A percentile compares a stretch with the other conserved stretches of the same genome.
Conservation (phyloP, 2,329 filamentous ascomycete species). For the Scedosporium dehoogii region DNA sequence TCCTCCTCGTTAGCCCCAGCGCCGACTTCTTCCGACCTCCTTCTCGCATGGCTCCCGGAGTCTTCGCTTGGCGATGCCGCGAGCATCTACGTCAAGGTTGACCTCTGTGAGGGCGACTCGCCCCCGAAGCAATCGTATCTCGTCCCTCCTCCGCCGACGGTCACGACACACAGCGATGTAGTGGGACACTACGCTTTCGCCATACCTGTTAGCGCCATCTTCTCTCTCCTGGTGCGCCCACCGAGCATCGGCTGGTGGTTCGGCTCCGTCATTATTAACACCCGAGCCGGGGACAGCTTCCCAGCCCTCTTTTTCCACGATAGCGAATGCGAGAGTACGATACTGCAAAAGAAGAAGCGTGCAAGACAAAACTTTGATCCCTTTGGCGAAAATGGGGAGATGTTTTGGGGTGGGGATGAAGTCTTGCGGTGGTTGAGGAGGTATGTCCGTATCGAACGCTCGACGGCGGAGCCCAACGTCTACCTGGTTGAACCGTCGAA, state of each 20-base stretch:
- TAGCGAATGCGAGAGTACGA: constrained; percentile 90
- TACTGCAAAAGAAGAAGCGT: constrained; percentile 82
- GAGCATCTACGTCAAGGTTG: constrained; percentile 90
- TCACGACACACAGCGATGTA: constrained; percentile 62
- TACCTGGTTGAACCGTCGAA: constrained; percentile 82
- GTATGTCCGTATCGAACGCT: constrained; percentile 76
- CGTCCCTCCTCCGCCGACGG: constrained; percentile 82
- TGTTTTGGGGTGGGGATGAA: constrained; percentile 98
- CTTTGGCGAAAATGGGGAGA: constrained; percentile 71
- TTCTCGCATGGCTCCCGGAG: constrained; percentile 92
- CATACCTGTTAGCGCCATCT: constrained; percentile 80
- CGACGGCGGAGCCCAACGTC: constrained; percentile 76
- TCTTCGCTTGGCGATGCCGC: constrained; percentile 75
- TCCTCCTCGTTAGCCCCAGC: constrained; percentile 24
- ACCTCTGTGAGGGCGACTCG: constrained; percentile 70
- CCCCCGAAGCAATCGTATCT: constrained; percentile 81
- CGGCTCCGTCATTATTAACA: constrained; percentile 89
- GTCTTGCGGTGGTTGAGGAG: constrained; percentile 81
- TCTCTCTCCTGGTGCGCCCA: constrained; percentile 79
- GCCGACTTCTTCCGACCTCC: constrained; percentile 57
- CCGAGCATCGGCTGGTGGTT: constrained; percentile 98
- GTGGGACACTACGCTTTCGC: constrained; percentile 83
- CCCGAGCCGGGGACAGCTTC: constrained; percentile 80
- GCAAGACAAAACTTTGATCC: constrained; percentile 81
- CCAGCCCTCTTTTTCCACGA: constrained; percentile 97